Conservation (phyloP, 129 eudicot species). For the Flaveria linearis region DNA sequence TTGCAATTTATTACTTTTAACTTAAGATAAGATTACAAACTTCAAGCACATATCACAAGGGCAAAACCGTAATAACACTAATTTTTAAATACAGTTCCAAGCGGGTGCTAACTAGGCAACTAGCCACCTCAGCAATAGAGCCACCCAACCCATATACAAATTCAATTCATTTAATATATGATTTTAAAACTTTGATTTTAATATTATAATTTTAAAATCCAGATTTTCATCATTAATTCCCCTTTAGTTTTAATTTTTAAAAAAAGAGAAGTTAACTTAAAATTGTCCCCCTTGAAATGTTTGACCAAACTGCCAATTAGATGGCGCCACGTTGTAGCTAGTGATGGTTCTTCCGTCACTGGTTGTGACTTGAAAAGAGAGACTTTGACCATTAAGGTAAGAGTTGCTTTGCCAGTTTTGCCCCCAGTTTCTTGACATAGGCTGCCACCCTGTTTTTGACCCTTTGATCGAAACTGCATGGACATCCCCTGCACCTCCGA, state of each 20-base stretch:
- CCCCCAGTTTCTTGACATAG: constrained; percentile 86
- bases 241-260: not conserved
- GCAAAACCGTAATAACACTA: constrained; percentile 22
- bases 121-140: constrained; percentile 67
- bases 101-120: constrained; percentile 74
- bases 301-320: constrained; percentile 78
- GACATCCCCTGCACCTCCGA: constrained; percentile 83
- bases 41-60: constrained; percentile 14
- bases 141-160: constrained; percentile 37
- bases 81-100: constrained; percentile 34
- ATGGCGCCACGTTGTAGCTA: constrained; percentile 63
- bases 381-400: constrained; percentile 63
- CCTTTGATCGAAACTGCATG: constrained; percentile 76
- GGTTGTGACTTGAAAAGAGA: constrained; percentile 75
- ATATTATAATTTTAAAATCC: not conserved
- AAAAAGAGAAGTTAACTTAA: constrained; percentile 10
- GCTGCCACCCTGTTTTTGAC: constrained; percentile 69
- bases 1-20: constrained; percentile 17
- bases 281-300: constrained; percentile 72
- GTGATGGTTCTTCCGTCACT: constrained; percentile 73
- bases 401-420: constrained; percentile 92
- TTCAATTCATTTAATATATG: not conserved
- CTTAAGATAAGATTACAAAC: constrained; percentile 29
- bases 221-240: constrained; percentile 3
- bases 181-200: not conserved